Base-by-base conservation (phyloP, 2,329 filamentous ascomycete species). In the Chaetomium strumarium region DNA sequence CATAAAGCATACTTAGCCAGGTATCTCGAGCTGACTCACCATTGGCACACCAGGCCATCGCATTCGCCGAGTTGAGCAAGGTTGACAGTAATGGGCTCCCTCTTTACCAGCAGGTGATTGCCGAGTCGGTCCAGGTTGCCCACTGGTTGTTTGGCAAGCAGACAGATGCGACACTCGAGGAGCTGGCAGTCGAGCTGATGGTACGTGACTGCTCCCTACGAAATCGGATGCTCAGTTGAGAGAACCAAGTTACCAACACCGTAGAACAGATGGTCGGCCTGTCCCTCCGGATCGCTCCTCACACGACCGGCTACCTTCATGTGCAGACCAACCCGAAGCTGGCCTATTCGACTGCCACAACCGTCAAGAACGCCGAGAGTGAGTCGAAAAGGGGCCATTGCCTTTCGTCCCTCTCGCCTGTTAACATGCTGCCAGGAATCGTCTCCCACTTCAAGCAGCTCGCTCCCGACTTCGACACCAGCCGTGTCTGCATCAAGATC, bases 401-500 rank as follows among this genome's bases (percentile, higher is more conserved):
- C 41, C 13, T 2, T 24, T 31, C 8, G 24, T n/a, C 14, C 6
- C 29, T 12, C 31, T 3, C 24, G 4, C 24, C 24, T n/a, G 29
- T 31, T 50, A 7, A 33, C 29, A 24, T 38, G 5, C 17, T 34
- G 24, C 8, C 40, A 82, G 78, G 79, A 49, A 75, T 83, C 36
- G 63, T 77, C 16, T 65, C 70, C 5, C 68, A 79, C 31, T 77
- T 77, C 62, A 66, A 68, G 43, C 63, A 68, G 43, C 58, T 80
- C 12, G 69, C 71, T 3, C 71, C 73, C 0, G 56, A 58, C 1
- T 72, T 79, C 48, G 71, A 78, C 50, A 57, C 65, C 2, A 69
- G 70, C 9, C 71, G 80, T 30, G 68, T 85, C 24, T 84, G 78
- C 56, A 81, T 85, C 67, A 85, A 85, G 61, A 77, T 86, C 38